Evolutionary conservation across 2,329 filamentous ascomycete genomes (phyloP).

Genomic region (Cladosporium sp.): DNA sequence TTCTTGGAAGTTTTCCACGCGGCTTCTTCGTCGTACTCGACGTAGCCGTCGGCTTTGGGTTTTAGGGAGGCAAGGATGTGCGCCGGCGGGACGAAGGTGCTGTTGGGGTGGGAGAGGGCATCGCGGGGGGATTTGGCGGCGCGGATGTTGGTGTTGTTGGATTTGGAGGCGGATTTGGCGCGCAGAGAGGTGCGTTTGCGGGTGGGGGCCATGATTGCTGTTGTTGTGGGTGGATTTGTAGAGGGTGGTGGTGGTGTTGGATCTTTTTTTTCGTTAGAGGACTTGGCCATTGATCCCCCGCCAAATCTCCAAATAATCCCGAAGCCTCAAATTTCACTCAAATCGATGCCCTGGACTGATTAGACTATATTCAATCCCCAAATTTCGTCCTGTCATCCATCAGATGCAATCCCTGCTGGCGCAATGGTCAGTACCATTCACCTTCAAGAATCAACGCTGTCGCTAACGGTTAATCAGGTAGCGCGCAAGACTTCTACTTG

Average conservation of each 20-base stretch:
- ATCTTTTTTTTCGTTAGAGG: neutral
- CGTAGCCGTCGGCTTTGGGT: slow-evolving; percentile 38
- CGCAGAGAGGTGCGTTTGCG: slow-evolving; percentile 60
- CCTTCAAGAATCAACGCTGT: too few species aligned
- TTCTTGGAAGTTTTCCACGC: slow-evolving; percentile 73
- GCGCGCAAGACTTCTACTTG: slow-evolving; percentile 28
- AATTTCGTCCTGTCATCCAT: neutral
- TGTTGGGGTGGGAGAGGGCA: slow-evolving; percentile 51
- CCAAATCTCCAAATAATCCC: too few species aligned
- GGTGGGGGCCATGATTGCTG: slow-evolving; percentile 46
- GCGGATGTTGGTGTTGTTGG: neutral
- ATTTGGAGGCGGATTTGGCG: slow-evolving; percentile 51
- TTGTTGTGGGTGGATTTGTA: neutral
- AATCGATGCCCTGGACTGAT: too few species aligned
- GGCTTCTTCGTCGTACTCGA: slow-evolving; percentile 46
- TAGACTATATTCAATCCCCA: too few species aligned
- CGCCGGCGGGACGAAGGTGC: slow-evolving; percentile 44
- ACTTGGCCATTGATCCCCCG: too few species aligned
- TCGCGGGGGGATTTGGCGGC: slow-evolving; percentile 42
- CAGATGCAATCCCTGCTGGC: slow-evolving; percentile 16
- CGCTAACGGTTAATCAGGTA: too few species aligned
- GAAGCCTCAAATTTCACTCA: too few species aligned
- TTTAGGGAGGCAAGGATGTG: slow-evolving; percentile 30
- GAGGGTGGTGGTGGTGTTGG: neutral
- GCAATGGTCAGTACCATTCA: too few species aligned